A percentile compares a stretch with the other conserved stretches of the same genome.
These are phyloP conservation scores for Kodamaea kakaduensis DNA, from an alignment of 805 yeast genomes.

Conservation along the genomic window DNA sequence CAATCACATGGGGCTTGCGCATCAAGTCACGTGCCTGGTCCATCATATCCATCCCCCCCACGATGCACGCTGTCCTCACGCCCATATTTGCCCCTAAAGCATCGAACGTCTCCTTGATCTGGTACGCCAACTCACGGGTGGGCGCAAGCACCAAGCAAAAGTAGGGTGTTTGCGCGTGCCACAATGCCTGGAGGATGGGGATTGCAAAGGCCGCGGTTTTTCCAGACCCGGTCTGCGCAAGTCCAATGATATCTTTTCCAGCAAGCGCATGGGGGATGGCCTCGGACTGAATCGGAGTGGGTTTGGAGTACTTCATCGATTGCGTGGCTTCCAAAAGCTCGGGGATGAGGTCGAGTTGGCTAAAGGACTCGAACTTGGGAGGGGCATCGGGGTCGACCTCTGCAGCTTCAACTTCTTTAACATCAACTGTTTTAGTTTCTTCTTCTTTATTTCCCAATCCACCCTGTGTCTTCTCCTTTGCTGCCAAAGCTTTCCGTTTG, in stretches of 20 bases:
- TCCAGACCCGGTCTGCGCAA: constrained; percentile 98
- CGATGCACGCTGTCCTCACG: constrained; percentile 79
- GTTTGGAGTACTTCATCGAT: constrained; percentile 67
- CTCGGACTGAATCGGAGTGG: constrained; percentile 92
- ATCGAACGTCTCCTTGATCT: constrained; percentile 90
- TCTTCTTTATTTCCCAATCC: constrained; percentile 11
- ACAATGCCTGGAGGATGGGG: constrained; percentile 85
- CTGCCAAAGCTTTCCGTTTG: constrained; percentile 9
- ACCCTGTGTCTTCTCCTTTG: constrained; percentile 15
- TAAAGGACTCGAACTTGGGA: constrained; percentile 16
- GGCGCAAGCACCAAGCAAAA: constrained; percentile 87
- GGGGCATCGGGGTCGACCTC: constrained; percentile 9
- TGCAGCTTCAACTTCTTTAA: too few species aligned
- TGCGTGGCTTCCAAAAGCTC: constrained; percentile 79
- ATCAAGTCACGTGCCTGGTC: constrained; percentile 92
- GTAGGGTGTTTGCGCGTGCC: constrained; percentile 85
- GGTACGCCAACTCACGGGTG: constrained; percentile 80
- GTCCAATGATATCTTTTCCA: constrained; percentile 90
- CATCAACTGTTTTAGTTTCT: constrained; percentile 1
- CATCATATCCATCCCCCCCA: constrained; percentile 99
- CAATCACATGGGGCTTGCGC: constrained; percentile 90
- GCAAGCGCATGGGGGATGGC: constrained; percentile 87
- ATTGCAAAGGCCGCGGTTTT: constrained; percentile 98
- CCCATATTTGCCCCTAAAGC: constrained; percentile 93
- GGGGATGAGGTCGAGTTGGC: constrained; percentile 62